Base-by-base conservation (phyloP, 129 eudicot genomes). In the Apium graveolens region DNA sequence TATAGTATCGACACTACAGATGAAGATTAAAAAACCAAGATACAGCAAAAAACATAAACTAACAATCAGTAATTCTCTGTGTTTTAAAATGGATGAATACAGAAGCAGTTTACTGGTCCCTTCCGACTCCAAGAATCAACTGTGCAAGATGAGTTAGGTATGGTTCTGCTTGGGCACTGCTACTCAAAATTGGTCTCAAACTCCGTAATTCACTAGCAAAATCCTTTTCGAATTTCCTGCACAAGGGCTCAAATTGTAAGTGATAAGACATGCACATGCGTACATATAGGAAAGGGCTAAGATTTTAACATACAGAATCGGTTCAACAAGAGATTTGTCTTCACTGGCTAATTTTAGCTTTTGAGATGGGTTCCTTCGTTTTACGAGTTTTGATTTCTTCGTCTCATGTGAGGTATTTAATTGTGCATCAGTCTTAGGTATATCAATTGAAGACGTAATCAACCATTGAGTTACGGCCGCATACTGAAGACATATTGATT, bases 81-180 rank as follows among this genome's bases (percentile, higher is more conserved):
- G 20, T n/a, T 13, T 60, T 60, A 31, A n/a, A 60, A 60, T 12
- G 1, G 17, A 24, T 60, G 32, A 60, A 60, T 11, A 26, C 68
- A 60, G 10, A n/a, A n/a, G 68, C 68, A 44, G 17, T 17, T 66
- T 82, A 86, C 81, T 86, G 83, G 65, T 90, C 96, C 82, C 80
- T 86, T 78, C 94, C 97, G 44, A 84, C 91, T 43, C 98, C 97
- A 80, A 95, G 97, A 84, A 95, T 91, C 96, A 93, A 92, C 89
- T 95, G 99, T 27, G 97, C 99, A 72, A 95, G 97, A 86, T 90
- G 99, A 82, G 99, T 95, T 81, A 95, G 76, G 82, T 95, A 92
- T 70, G 99, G 99, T 85, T 92, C 99, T 77, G 97, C 97, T 71
- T 86, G 94, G 5, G 95, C 91, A 82, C 94, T 87, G 81, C 89